Percentiles rank a stretch among this genome's conserved stretches.
phyloP scores from a whole-genome alignment of 23 red algal species.

The Gracilaria vermiculophylla region DNA sequence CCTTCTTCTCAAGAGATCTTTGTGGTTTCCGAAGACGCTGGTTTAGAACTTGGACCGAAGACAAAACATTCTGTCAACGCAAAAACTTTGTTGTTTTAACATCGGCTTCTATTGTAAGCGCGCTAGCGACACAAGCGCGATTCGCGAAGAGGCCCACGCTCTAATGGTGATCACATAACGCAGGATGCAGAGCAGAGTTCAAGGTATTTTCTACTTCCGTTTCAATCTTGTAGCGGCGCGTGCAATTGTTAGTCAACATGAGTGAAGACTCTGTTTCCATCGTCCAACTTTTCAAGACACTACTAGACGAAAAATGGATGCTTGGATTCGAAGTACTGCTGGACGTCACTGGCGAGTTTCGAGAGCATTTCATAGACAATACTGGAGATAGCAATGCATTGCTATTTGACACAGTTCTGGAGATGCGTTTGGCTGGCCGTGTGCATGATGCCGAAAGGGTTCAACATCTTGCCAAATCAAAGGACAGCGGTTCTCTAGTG shows the following conservation, averaged over 20 bases:
- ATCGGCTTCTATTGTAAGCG: no score
- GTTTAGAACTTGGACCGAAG: no score
- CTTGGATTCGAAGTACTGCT: slow-evolving; percentile 24
- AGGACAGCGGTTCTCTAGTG: neutral
- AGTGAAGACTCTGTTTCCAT: neutral
- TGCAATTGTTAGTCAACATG: neutral
- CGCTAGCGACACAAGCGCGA: neutral
- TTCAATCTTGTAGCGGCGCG: neutral
- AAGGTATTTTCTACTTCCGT: neutral
- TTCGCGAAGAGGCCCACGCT: neutral
- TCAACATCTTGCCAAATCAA: neutral
- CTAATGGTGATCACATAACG: neutral
- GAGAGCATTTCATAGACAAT: neutral
- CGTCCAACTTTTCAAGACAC: neutral
- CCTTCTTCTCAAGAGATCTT: no score
- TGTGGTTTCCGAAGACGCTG: no score
- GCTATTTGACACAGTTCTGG: slow-evolving; percentile 8
- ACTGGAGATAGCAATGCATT: neutral
- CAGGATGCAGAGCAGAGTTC: neutral
- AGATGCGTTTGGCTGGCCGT: slow-evolving; percentile 24
- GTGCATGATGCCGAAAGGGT: neutral
- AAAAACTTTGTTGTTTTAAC: no score
- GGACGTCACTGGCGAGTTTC: slow-evolving; percentile 40
- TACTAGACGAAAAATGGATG: neutral
- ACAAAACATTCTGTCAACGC: no score